Evolutionary conservation across 1,284 basidiomycete species (phyloP).

Genomic region (Rhodofomes roseus): DNA sequence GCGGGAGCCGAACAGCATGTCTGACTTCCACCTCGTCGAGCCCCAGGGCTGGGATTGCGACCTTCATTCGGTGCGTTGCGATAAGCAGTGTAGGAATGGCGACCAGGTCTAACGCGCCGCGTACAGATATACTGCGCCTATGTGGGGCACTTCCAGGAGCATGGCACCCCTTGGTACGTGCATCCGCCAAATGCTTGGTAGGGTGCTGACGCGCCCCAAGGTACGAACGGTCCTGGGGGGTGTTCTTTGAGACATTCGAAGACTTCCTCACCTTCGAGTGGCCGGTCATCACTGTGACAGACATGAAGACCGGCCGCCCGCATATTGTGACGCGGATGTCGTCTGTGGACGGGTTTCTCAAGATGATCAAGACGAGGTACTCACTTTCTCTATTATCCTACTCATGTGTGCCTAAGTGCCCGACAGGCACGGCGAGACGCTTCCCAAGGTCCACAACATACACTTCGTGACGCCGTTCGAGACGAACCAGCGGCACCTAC

Average conservation of each 20-base stretch:
- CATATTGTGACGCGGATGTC: constrained; percentile 76
- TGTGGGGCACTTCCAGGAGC: constrained; percentile 77
- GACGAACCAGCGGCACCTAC: constrained; percentile 60
- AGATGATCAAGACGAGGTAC: constrained; percentile 77
- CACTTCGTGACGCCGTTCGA: constrained; percentile 65
- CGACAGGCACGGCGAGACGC: constrained; percentile 65
- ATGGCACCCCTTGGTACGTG: constrained; percentile 69
- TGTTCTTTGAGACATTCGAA: constrained; percentile 77
- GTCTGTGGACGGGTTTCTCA: constrained; percentile 68
- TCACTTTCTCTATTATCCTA: constrained; percentile 4
- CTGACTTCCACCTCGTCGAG: constrained; percentile 71
- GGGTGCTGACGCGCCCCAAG: constrained; percentile 29
- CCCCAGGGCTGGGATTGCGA: constrained; percentile 81
- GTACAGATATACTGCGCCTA: constrained; percentile 77
- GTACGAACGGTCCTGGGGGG: constrained; percentile 81
- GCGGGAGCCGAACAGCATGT: constrained; percentile 36
- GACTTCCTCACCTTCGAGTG: constrained; percentile 83
- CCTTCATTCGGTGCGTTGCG: constrained; percentile 65
- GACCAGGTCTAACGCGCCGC: neutral
- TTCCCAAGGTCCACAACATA: constrained; percentile 68
- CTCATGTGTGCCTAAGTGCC: neutral
- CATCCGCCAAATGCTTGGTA: neutral
- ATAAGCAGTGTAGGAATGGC: neutral
- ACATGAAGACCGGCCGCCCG: constrained; percentile 65
- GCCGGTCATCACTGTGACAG: constrained; percentile 81